phyloP scores from a whole-genome alignment of 768 basidiomycete genomes.

The Grammothele lineata region DNA sequence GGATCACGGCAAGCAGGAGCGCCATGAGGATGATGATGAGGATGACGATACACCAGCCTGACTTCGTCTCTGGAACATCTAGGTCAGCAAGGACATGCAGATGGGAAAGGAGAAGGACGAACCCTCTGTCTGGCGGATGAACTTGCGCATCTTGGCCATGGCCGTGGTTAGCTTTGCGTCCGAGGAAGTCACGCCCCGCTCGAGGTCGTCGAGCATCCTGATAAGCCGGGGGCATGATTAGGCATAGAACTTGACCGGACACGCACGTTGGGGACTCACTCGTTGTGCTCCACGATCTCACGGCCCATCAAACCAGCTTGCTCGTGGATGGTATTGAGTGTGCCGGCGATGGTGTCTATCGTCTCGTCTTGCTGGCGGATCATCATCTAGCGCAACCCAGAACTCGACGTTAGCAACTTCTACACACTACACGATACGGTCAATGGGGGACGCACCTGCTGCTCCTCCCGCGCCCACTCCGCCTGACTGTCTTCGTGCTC shows the following conservation, averaged over 20 bases:
- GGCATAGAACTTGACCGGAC: no score
- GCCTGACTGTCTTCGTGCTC: conserved; percentile 57
- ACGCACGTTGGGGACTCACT: conserved; percentile 51
- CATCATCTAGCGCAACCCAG: conserved; percentile 47
- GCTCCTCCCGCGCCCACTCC: conserved; percentile 84
- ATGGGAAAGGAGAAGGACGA: conserved; percentile 10
- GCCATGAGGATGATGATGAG: conserved; percentile 76
- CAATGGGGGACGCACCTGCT: conserved; percentile 57
- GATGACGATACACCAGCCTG: conserved; percentile 86
- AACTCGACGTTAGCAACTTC: not conserved
- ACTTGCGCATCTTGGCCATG: conserved; percentile 69
- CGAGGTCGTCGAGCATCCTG: conserved; percentile 84
- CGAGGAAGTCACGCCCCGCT: conserved; percentile 74
- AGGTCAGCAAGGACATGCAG: not conserved
- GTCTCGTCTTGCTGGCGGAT: conserved; percentile 87
- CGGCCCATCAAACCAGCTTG: conserved; percentile 95
- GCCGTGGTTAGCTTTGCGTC: conserved; percentile 61
- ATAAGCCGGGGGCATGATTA: no score
- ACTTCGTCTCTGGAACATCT: conserved; percentile 63
- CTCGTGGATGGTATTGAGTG: conserved; percentile 75
- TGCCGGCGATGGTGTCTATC: conserved; percentile 83
- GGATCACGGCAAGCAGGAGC: conserved; percentile 74
- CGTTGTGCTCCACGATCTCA: conserved; percentile 88
- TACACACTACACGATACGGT: not conserved
- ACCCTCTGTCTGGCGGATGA: conserved; percentile 85